These are phyloP conservation scores for Colletotrichum costaricense DNA, from an alignment of 2,329 filamentous ascomycete genomes.

Conservation along the genomic window DNA sequence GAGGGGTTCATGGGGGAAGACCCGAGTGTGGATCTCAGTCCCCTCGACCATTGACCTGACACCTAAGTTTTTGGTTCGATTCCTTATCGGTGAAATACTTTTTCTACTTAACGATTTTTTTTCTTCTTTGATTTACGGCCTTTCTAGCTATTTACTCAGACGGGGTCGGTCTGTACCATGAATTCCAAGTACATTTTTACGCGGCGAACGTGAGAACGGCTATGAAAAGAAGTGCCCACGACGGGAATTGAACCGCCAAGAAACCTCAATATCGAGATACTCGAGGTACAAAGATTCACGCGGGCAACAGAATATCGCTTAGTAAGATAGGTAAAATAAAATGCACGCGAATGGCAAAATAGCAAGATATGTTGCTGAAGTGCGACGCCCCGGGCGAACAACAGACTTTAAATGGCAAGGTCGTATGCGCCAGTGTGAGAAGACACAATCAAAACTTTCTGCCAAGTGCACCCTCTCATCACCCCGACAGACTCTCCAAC, in stretches of 20 bases:
- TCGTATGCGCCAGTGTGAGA: background rate
- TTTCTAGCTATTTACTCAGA: background rate
- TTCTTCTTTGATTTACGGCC: too few species aligned
- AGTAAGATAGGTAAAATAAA: too few species aligned
- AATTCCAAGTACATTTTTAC: background rate
- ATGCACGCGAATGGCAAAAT: constrained; percentile 2
- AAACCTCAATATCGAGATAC: background rate
- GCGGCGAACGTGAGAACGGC: background rate
- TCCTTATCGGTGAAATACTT: too few species aligned
- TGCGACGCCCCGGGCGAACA: background rate
- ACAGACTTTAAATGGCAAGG: constrained; percentile 3
- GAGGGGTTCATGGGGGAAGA: too few species aligned
- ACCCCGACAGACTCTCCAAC: background rate
- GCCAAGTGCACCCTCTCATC: constrained; percentile 1
- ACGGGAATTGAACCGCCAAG: background rate
- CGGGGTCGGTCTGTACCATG: background rate
- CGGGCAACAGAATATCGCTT: too few species aligned
- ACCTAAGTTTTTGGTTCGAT: too few species aligned
- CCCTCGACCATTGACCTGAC: too few species aligned
- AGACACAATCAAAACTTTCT: background rate
- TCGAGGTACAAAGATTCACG: background rate
- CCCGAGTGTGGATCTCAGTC: too few species aligned
- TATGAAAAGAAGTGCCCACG: background rate
- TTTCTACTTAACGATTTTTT: too few species aligned
- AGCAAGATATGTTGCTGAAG: background rate